Conservation (phyloP, 2,329 filamentous ascomycete genomes). For the Colletotrichum endophyticum region DNA sequence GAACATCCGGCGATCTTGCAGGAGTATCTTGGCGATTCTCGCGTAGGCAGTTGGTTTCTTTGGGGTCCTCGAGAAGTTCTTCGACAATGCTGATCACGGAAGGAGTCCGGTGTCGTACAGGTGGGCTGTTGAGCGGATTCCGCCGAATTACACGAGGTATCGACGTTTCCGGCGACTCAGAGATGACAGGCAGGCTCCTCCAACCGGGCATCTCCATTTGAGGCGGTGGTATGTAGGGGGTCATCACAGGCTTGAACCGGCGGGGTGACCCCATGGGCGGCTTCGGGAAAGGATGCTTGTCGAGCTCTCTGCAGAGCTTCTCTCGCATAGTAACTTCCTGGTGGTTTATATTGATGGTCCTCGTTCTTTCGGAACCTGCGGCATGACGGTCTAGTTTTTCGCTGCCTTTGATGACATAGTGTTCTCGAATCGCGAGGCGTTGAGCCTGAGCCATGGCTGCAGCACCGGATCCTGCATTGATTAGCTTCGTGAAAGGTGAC, state of each 20-base stretch:
- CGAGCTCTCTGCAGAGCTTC: not conserved
- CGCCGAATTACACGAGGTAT: not conserved
- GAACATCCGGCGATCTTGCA: slow-evolving; percentile 3
- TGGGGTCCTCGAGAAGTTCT: not conserved
- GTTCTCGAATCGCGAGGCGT: not conserved
- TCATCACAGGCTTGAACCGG: not conserved
- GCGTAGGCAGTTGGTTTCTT: not conserved
- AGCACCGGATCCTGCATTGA: not conserved
- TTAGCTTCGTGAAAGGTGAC: not conserved
- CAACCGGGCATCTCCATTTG: not conserved
- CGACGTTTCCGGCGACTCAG: not conserved
- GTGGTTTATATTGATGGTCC: slow-evolving; percentile 2
- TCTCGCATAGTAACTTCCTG: slow-evolving; percentile 10
- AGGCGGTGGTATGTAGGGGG: not conserved
- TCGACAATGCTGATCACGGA: not conserved
- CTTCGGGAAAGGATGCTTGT: not conserved
- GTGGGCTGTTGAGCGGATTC: not conserved
- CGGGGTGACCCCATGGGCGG: slow-evolving; percentile 3
- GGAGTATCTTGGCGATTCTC: slow-evolving; percentile 1
- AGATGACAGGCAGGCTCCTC: not conserved
- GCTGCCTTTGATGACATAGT: slow-evolving; percentile 3
- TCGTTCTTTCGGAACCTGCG: not conserved
- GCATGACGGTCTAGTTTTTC: not conserved
- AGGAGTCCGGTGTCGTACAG: not conserved
- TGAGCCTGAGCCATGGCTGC: not conserved